phyloP scores from a whole-genome alignment of 805 yeast genomes.

The Metschnikowia amazonensis region DNA sequence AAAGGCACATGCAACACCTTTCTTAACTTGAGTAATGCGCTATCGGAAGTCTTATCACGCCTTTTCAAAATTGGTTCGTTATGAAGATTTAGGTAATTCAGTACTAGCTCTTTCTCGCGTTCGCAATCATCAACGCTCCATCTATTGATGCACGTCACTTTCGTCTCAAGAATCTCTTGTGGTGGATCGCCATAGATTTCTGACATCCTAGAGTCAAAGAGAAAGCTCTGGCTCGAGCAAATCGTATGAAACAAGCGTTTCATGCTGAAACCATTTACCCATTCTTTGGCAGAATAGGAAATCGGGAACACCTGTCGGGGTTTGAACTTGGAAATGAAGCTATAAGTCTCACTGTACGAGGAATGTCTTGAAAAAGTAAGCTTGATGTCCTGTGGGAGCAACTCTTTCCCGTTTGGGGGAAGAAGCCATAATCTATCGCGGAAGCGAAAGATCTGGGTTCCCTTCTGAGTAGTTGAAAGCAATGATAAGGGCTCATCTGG shows the following conservation, averaged over 20 bases:
- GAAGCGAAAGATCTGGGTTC: conserved; percentile 23
- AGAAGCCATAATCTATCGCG: conserved; percentile 28
- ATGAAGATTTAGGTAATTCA: background rate
- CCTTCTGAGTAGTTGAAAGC: conserved; percentile 18
- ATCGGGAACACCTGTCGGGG: conserved; percentile 45
- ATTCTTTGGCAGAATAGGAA: conserved; percentile 28
- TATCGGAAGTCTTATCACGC: background rate
- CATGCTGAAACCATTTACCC: conserved; percentile 40
- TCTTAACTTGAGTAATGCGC: conserved; percentile 13
- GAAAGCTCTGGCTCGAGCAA: conserved; percentile 10
- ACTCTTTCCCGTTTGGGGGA: conserved; percentile 22
- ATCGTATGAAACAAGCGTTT: conserved; percentile 35
- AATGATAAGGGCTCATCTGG: conserved; percentile 15
- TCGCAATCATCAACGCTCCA: conserved; percentile 33
- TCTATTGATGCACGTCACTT: conserved; percentile 25
- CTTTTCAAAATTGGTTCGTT: background rate
- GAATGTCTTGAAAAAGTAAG: conserved; percentile 47
- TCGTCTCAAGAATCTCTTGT: conserved; percentile 2
- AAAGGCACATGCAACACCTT: conserved; percentile 15
- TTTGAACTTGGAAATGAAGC: conserved; percentile 31
- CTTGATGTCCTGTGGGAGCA: conserved; percentile 35
- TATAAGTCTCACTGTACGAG: conserved; percentile 38
- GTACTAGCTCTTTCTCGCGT: conserved; percentile 25
- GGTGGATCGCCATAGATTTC: conserved; percentile 4
- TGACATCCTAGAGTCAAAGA: conserved; percentile 12